phyloP scores from a whole-genome alignment of 1,139 yeast species.

The Kluyveromyces sp. region DNA sequence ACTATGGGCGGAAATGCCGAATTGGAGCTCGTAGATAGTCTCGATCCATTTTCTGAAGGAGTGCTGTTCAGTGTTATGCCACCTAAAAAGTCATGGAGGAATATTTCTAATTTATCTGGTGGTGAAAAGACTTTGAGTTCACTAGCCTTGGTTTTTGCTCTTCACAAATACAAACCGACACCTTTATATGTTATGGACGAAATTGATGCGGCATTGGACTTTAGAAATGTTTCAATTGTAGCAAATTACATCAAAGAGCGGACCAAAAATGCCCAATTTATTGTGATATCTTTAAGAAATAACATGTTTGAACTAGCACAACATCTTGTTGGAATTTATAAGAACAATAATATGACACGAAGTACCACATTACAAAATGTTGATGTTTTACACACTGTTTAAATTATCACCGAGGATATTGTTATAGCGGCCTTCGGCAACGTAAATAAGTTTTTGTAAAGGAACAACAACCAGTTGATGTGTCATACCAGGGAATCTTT shows the following conservation, averaged over 20 bases:
- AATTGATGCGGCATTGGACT: constrained; percentile 97
- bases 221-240: constrained; percentile 91
- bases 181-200: constrained; percentile 99
- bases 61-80: constrained; percentile 98
- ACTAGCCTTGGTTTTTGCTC: constrained; percentile 89
- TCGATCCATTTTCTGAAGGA: constrained; percentile 98
- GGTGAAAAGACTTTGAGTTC: constrained; percentile 97
- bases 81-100: constrained; percentile 96
- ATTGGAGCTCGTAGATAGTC: constrained; percentile 85
- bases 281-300: constrained; percentile 89
- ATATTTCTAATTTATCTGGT: constrained; percentile 89
- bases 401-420: constrained; percentile 27
- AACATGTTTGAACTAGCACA: constrained; percentile 97
- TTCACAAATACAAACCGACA: constrained; percentile 93
- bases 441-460: constrained; percentile 63
- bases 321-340: constrained; percentile 91
- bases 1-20: constrained; percentile 99
- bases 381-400: constrained; percentile 32
- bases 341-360: constrained; percentile 82
- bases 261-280: constrained; percentile 92
- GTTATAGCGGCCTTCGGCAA: constrained; percentile 41
- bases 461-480: constrained; percentile 72
- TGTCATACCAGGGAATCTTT: constrained; percentile 75
- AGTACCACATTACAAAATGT: constrained; percentile 71
- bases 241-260: constrained; percentile 95